A percentile compares a stretch with the other conserved stretches of the same genome.
Evolutionary conservation across 441 rosid genomes (phyloP).

Genomic region (Arabidopsis hybrid): DNA sequence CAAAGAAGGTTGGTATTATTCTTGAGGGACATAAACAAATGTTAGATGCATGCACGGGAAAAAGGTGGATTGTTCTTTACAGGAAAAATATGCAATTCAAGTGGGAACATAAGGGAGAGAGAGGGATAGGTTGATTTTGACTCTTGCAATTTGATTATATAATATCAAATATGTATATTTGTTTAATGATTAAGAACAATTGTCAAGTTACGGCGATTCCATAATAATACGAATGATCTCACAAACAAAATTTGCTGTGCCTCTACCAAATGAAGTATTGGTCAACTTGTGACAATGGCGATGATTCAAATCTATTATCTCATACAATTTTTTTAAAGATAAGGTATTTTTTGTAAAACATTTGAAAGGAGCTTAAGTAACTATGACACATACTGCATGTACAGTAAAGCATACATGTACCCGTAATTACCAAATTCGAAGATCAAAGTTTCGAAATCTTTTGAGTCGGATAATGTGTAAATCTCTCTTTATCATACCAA

Average conservation of each 20-base stretch:
- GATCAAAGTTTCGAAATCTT: no score
- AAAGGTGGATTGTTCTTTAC: constrained; percentile 30
- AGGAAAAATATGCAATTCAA: constrained; percentile 29
- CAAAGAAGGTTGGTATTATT: constrained; percentile 30
- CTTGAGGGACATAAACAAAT: constrained; percentile 14
- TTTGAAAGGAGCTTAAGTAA: neutral
- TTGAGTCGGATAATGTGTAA: neutral
- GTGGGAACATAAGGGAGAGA: constrained; percentile 6
- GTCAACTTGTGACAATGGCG: neutral
- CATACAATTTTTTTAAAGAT: neutral
- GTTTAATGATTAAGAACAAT: constrained; percentile 22
- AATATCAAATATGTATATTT: no score
- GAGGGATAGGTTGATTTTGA: constrained; percentile 7
- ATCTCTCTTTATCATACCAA: neutral
- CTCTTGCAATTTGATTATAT: neutral
- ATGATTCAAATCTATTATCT: neutral
- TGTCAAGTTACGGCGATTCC: constrained; percentile 27
- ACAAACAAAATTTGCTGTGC: neutral
- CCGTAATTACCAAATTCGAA: no score
- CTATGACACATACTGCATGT: neutral
- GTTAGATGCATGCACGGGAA: constrained; percentile 40
- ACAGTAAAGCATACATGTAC: neutral
- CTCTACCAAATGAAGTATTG: neutral
- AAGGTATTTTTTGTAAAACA: neutral
- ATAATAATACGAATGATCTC: neutral